These are phyloP conservation scores for Paecilomyces formosus DNA, from an alignment of 2,329 filamentous ascomycete genomes.

Conservation along the genomic window DNA sequence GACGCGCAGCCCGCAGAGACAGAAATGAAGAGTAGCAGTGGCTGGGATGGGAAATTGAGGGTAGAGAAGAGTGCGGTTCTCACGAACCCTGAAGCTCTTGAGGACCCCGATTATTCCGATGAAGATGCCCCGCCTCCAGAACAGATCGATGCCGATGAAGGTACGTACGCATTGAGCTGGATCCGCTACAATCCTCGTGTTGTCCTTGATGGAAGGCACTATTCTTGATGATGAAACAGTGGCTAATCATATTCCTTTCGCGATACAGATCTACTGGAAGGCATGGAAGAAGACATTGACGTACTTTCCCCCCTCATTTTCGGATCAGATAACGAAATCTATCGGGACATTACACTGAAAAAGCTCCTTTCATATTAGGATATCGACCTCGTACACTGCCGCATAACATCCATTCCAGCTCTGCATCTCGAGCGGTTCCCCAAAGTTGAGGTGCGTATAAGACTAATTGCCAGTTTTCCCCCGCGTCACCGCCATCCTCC, in stretches of 20 bases:
- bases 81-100: constrained; percentile 71
- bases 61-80: constrained; percentile 63
- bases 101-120: constrained; percentile 80
- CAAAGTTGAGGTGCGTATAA: constrained; percentile 50
- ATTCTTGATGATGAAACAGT: background rate
- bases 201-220: background rate
- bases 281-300: constrained; percentile 48
- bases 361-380: constrained; percentile 44
- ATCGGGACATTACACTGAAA: constrained; percentile 4
- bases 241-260: background rate
- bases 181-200: constrained; percentile 4
- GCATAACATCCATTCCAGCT: constrained; percentile 68
- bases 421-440: constrained; percentile 79
- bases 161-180: constrained; percentile 40
- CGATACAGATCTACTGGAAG: constrained; percentile 50
- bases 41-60: constrained; percentile 41
- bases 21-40: constrained; percentile 35
- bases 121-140: constrained; percentile 61
- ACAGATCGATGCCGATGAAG: constrained; percentile 73
- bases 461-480: background rate
- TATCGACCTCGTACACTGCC: constrained; percentile 84
- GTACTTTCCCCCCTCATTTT: constrained; percentile 20
- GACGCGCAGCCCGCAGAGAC: constrained; percentile 1
- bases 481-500: background rate
- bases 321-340: background rate